Percentiles rank a stretch among this genome's conserved stretches.
Conservation (phyloP, 352 stramenopile species). For the Phytopythium boreale region DNA sequence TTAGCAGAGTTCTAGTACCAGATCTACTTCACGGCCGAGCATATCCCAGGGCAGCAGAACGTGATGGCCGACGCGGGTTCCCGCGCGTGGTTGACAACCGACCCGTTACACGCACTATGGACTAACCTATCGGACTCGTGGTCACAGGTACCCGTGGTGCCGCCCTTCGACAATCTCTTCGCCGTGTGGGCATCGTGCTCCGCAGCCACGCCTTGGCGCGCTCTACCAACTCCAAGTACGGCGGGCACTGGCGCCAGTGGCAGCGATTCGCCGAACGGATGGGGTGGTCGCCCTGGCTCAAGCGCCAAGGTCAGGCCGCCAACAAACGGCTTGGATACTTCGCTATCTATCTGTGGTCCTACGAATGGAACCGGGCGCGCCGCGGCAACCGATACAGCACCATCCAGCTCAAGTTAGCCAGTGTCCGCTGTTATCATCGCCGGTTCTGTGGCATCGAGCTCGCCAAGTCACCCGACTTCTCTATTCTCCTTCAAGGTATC, state of each 20-base stretch:
- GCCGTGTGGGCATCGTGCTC: conserved; percentile 6
- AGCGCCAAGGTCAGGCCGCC: not conserved
- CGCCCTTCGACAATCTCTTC: conserved; percentile 14
- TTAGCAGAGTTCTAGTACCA: not conserved
- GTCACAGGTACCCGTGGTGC: conserved; percentile 11
- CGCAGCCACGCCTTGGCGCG: not conserved
- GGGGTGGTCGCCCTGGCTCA: not conserved
- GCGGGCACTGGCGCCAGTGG: not conserved
- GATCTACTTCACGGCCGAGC: not conserved
- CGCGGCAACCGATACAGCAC: conserved; percentile 15
- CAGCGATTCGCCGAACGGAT: not conserved
- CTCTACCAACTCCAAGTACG: not conserved
- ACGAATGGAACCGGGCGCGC: conserved; percentile 9
- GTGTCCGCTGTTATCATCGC: conserved; percentile 17
- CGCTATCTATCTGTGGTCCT: conserved; percentile 16
- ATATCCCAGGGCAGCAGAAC: not conserved
- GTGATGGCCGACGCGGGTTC: conserved; percentile 6
- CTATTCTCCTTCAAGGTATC: conserved; percentile 15
- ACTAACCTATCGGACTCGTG: conserved; percentile 15
- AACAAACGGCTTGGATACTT: conserved; percentile 4
- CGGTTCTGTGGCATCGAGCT: conserved; percentile 10
- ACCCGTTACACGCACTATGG: too few relatives aligned
- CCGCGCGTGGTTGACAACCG: conserved; percentile 4
- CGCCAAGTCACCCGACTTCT: conserved; percentile 4
- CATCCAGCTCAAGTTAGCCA: conserved; percentile 19